Evolutionary conservation across 305 asterid genomes (phyloP).

Genomic region (Rubia balearica): DNA sequence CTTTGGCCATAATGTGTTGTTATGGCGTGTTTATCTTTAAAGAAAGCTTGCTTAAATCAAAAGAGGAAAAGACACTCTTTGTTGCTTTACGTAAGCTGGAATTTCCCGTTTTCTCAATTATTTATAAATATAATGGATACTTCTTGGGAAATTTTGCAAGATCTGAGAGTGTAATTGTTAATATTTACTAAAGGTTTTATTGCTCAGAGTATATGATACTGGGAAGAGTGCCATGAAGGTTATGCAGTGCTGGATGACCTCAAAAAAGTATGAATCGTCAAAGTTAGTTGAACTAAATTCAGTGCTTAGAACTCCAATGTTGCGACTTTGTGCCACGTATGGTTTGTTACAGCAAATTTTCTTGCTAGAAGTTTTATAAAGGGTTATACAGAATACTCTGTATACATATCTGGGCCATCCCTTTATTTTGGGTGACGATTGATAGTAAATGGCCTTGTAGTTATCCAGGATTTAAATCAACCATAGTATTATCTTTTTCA

Average conservation of each 20-base stretch:
- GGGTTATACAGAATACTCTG: too few species aligned
- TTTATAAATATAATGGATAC: not conserved
- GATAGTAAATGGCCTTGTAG: not conserved
- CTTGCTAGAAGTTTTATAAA: not conserved
- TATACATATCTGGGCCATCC: not conserved
- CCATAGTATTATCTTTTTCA: not conserved
- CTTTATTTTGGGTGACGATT: not conserved
- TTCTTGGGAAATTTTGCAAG: not conserved
- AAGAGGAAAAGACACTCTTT: slow-evolving; percentile 62
- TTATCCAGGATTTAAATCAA: not conserved
- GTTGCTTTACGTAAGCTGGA: slow-evolving; percentile 46
- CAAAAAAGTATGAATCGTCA: slow-evolving; percentile 55
- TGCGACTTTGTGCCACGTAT: slow-evolving; percentile 91
- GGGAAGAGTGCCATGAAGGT: slow-evolving; percentile 66
- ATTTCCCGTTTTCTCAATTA: not conserved
- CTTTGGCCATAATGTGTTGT: too few species aligned
- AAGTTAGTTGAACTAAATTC: slow-evolving; percentile 41
- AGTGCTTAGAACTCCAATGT: slow-evolving; percentile 48
- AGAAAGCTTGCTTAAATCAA: slow-evolving; percentile 68
- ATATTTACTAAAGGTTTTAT: slow-evolving; percentile 11
- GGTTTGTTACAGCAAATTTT: slow-evolving; percentile 6
- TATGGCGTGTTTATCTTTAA: slow-evolving; percentile 21
- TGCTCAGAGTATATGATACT: slow-evolving; percentile 41
- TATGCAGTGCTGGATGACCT: slow-evolving; percentile 45
- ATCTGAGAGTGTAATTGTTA: not conserved